phyloP scores from a whole-genome alignment of 2,329 filamentous ascomycete genomes.

The Trichophyton schoenleinii region DNA sequence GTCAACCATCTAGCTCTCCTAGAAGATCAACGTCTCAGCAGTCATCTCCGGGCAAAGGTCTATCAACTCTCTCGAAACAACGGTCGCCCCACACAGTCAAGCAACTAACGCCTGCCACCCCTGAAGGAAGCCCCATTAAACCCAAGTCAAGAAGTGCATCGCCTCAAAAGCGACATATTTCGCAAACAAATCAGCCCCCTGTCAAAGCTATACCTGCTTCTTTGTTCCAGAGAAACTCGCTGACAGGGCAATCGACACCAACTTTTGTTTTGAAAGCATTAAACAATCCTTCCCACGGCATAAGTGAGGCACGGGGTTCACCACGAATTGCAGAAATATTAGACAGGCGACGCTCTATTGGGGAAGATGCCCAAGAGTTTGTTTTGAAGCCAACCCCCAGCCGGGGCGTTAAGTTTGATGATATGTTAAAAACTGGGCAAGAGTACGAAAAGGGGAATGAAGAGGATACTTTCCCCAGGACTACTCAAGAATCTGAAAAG shows the following conservation, averaged over 20 bases:
- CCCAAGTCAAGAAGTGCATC: slow-evolving; percentile 23
- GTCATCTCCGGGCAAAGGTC: slow-evolving; percentile 29
- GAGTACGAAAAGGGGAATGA: slow-evolving; percentile 56
- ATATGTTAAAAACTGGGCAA: slow-evolving; percentile 49
- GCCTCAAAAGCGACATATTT: slow-evolving; percentile 36
- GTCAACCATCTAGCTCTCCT: slow-evolving; percentile 32
- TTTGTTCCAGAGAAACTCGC: slow-evolving; percentile 44
- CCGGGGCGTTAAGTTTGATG: slow-evolving; percentile 49
- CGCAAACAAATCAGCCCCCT: slow-evolving; percentile 25
- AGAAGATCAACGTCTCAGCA: slow-evolving; percentile 25
- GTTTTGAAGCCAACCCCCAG: slow-evolving; percentile 38
- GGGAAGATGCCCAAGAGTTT: slow-evolving; percentile 53
- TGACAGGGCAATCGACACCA: slow-evolving; percentile 48
- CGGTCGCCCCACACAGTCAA: not conserved
- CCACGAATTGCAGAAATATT: slow-evolving; percentile 60
- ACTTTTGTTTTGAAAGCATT: slow-evolving; percentile 52
- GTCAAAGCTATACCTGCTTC: slow-evolving; percentile 24
- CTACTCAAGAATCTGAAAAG: slow-evolving; percentile 45
- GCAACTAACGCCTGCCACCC: slow-evolving; percentile 6
- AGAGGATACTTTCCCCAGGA: slow-evolving; percentile 22
- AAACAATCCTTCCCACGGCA: slow-evolving; percentile 52
- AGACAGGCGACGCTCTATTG: slow-evolving; percentile 58
- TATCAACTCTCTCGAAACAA: slow-evolving; percentile 26
- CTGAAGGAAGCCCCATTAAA: slow-evolving; percentile 5
- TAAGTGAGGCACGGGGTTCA: slow-evolving; percentile 61